Conservation (phyloP, 1,139 yeast genomes). For the Pichia sp. region DNA sequence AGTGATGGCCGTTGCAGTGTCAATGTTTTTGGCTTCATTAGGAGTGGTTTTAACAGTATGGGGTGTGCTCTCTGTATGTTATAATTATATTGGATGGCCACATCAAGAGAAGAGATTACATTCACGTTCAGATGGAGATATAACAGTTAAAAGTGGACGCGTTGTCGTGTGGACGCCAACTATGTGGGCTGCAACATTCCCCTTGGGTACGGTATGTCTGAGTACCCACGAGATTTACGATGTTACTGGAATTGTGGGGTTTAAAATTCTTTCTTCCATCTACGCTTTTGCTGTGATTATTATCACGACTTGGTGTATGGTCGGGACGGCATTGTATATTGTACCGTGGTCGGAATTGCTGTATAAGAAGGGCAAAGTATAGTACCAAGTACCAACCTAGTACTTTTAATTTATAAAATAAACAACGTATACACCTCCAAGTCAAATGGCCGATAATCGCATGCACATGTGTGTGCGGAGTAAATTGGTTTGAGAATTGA, state of each 20-base stretch:
- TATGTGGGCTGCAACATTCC: conserved; percentile 90
- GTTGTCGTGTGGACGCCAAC: conserved; percentile 44
- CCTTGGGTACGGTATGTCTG: conserved; percentile 74
- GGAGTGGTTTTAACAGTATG: conserved; percentile 61
- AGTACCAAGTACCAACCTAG: too few species aligned
- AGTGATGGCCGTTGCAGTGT: conserved; percentile 23
- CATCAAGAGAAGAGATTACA: background rate
- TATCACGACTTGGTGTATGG: conserved; percentile 32
- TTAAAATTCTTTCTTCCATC: conserved; percentile 55
- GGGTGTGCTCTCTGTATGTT: conserved; percentile 39
- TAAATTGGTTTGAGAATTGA: background rate
- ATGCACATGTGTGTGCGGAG: background rate
- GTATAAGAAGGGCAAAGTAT: background rate
- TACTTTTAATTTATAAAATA: too few species aligned
- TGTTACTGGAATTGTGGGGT: conserved; percentile 37
- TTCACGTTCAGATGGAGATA: background rate
- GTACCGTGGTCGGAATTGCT: conserved; percentile 19
- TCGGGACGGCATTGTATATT: conserved; percentile 29
- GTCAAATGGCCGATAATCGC: too few species aligned
- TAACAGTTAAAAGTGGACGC: background rate
- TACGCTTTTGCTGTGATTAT: conserved; percentile 43
- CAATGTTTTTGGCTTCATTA: conserved; percentile 36
- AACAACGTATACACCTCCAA: too few species aligned
- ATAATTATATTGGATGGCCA: conserved; percentile 28
- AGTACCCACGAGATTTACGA: conserved; percentile 46